Percentiles rank a stretch among this genome's conserved stretches.
Conservation (phyloP, 202 grass and related monocot species). For the Carex arenaria region DNA sequence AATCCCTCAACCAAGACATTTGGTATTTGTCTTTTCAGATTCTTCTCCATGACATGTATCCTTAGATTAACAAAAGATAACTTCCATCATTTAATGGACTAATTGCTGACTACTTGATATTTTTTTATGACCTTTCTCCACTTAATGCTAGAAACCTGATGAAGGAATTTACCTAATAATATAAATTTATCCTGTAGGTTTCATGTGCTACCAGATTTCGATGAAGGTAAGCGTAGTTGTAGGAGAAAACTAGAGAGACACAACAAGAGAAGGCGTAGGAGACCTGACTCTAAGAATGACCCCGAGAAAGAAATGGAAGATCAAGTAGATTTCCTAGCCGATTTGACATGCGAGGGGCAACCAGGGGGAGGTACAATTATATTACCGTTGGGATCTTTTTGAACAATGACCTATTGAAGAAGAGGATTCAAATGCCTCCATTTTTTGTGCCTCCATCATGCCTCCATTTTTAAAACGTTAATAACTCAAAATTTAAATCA, state of each 20-base stretch:
- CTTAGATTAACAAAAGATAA: background rate
- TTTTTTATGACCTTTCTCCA: background rate
- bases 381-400: no score
- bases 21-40: background rate
- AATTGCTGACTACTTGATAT: background rate
- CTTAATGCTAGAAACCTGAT: background rate
- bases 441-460: no score
- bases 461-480: no score
- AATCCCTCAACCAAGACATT: background rate
- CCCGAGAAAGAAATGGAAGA: constrained; percentile 63
- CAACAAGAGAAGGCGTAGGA: constrained; percentile 91
- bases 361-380: background rate
- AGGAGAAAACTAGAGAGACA: constrained; percentile 94
- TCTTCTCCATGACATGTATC: background rate
- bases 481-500: no score
- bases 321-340: constrained; percentile 46
- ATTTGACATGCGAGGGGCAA: constrained; percentile 34
- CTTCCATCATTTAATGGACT: background rate
- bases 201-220: constrained; percentile 87
- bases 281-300: constrained; percentile 51
- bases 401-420: background rate
- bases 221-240: constrained; percentile 98
- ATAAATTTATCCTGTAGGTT: constrained; percentile 49
- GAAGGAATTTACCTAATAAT: background rate
- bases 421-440: background rate